These are phyloP conservation scores for Avicennia marina DNA, from an alignment of 257 asterid species.

Conservation along the genomic window DNA sequence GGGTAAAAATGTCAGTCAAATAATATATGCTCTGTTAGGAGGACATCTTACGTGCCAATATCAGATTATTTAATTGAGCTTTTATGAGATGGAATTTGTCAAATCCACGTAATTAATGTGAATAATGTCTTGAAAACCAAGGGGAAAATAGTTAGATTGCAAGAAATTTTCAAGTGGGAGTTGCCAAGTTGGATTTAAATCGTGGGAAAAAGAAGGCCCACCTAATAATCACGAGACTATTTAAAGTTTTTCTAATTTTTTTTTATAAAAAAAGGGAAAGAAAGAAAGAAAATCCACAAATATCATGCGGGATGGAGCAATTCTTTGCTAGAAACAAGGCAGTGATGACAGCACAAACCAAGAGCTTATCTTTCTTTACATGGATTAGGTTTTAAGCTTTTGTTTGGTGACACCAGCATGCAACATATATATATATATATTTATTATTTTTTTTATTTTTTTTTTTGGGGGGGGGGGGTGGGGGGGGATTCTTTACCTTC, in stretches of 20 bases:
- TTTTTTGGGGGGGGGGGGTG: no score
- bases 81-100: neutral
- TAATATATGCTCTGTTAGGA: neutral
- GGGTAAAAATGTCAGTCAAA: neutral
- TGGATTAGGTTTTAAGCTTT: neutral
- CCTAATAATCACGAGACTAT: conserved; percentile 11
- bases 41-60: neutral
- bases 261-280: no score
- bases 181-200: no score
- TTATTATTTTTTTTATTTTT: no score
- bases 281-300: neutral
- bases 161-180: no score
- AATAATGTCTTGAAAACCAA: no score
- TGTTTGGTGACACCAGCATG: neutral
- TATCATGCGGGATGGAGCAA: conserved; percentile 8
- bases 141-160: no score
- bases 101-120: neutral
- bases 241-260: no score
- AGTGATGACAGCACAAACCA: neutral
- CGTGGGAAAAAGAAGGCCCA: neutral
- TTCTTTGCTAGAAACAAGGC: neutral
- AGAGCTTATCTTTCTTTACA: no score
- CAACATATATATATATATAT: no score
- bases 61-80: neutral
- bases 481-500: no score